These are phyloP conservation scores for Schrenkiella parvula DNA, from an alignment of 345 rosid genomes.

Conservation along the genomic window DNA sequence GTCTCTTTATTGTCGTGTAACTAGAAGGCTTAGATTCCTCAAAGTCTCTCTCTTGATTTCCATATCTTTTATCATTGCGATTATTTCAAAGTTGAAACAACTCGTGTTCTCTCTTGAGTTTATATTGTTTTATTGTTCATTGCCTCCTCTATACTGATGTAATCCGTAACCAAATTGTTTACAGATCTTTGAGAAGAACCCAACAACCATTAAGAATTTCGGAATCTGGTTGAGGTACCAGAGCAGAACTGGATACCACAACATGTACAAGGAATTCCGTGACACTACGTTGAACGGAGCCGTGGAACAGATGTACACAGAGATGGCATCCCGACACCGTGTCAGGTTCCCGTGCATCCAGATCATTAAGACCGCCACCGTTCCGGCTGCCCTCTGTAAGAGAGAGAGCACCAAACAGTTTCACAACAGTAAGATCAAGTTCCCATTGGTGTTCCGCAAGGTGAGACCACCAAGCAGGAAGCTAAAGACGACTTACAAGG, in stretches of 20 bases:
- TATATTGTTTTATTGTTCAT: background rate
- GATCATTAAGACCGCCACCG: constrained; percentile 61
- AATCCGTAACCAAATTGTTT: background rate
- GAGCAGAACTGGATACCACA: constrained; percentile 63
- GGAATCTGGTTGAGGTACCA: constrained; percentile 70
- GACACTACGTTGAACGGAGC: constrained; percentile 66
- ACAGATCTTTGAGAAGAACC: constrained; percentile 63
- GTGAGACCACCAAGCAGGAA: constrained; percentile 68
- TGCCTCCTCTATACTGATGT: background rate
- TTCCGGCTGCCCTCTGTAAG: constrained; percentile 62
- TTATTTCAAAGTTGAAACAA: background rate
- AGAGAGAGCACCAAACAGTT: constrained; percentile 66
- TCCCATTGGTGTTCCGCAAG: constrained; percentile 61
- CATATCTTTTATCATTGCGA: background rate
- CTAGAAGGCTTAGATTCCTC: background rate
- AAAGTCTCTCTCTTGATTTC: background rate
- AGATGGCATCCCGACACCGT: constrained; percentile 70
- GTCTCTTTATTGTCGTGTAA: background rate
- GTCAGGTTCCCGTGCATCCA: constrained; percentile 71
- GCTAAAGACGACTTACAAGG: constrained; percentile 70
- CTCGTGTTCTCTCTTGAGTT: background rate
- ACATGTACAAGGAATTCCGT: constrained; percentile 63
- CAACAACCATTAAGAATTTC: constrained; percentile 53
- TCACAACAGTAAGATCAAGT: constrained; percentile 64
- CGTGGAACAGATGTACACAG: constrained; percentile 64